Evolutionary conservation across 2,329 filamentous ascomycete species (phyloP).

Genomic region (Aspergillus fumigatiaffinis): DNA sequence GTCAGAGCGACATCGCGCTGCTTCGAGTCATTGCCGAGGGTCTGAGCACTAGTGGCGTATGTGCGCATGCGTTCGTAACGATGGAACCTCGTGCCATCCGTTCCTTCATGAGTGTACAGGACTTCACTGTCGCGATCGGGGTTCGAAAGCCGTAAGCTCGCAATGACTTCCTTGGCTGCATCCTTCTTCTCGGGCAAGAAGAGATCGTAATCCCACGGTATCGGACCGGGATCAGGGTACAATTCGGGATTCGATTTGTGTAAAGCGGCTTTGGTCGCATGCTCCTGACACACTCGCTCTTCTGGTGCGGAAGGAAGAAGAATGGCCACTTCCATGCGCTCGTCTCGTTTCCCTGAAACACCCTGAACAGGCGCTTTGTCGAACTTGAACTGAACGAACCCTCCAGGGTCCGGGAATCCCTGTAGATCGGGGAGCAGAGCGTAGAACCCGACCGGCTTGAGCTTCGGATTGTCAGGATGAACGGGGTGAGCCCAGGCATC

Average conservation of each 20-base stretch:
- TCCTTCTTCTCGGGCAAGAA: constrained; percentile 52
- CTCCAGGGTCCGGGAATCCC: constrained; percentile 55
- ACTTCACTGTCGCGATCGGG: constrained; percentile 51
- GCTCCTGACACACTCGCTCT: constrained; percentile 46
- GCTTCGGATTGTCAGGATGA: constrained; percentile 55
- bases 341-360: constrained; percentile 49
- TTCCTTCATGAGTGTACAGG: constrained; percentile 45
- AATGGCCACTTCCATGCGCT: constrained; percentile 56
- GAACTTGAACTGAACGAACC: constrained; percentile 60
- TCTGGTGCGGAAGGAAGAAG: constrained; percentile 51
- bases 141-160: constrained; percentile 53
- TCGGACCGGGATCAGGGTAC: constrained; percentile 50
- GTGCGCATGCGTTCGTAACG: constrained; percentile 55
- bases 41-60: constrained; percentile 58
- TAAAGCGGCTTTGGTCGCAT: constrained; percentile 46
- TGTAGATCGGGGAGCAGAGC: constrained; percentile 60
- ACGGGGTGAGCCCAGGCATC: constrained; percentile 58
- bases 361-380: constrained; percentile 54
- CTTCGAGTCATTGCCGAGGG: constrained; percentile 47
- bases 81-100: constrained; percentile 46
- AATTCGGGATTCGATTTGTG: constrained; percentile 48
- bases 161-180: constrained; percentile 49
- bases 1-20: constrained; percentile 58
- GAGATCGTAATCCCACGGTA: constrained; percentile 57
- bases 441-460: constrained; percentile 58